Evolutionary conservation across 2,329 filamentous ascomycete species (phyloP).

Genomic region (Pleochaeta shiraiana): DNA sequence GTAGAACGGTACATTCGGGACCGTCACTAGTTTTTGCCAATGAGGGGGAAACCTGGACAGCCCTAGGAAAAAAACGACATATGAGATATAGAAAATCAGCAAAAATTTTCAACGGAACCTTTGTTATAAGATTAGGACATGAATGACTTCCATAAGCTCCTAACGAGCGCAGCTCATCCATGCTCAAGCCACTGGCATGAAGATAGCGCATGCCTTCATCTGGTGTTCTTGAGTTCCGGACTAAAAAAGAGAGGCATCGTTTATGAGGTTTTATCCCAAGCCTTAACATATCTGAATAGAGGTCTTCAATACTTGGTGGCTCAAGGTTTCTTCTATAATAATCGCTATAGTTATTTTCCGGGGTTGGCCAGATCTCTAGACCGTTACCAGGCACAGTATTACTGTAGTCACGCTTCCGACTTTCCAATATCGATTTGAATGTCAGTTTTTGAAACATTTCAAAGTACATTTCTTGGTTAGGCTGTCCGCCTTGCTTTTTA

Average conservation of each 20-base stretch:
- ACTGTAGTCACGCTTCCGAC: conserved; percentile 8
- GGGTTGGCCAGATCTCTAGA: conserved; percentile 29
- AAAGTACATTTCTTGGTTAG: conserved; percentile 27
- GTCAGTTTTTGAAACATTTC: conserved; percentile 38
- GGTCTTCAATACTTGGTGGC: conserved; percentile 33
- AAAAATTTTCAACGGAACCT: conserved; percentile 1
- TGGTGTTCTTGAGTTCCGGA: conserved; percentile 29
- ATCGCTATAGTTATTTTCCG: conserved; percentile 36
- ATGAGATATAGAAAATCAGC: conserved; percentile 1
- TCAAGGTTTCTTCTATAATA: conserved; percentile 39
- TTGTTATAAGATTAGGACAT: neutral
- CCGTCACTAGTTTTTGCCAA: neutral
- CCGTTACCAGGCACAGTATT: conserved; percentile 35
- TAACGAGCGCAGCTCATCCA: neutral
- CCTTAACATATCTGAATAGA: conserved; percentile 36
- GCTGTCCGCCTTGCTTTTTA: conserved; percentile 19
- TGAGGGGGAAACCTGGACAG: neutral
- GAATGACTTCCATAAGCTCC: neutral
- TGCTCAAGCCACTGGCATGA: conserved; percentile 21
- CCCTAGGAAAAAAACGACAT: conserved; percentile 4
- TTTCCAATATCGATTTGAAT: conserved; percentile 16
- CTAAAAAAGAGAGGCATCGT: conserved; percentile 30
- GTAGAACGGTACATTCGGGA: neutral
- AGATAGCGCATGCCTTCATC: conserved; percentile 29
- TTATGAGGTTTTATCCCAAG: conserved; percentile 27